Evolutionary conservation across 1,284 basidiomycete genomes (phyloP), one percentile per base, ranked within the genome.

Genomic region (Naganishia sp.): DNA sequence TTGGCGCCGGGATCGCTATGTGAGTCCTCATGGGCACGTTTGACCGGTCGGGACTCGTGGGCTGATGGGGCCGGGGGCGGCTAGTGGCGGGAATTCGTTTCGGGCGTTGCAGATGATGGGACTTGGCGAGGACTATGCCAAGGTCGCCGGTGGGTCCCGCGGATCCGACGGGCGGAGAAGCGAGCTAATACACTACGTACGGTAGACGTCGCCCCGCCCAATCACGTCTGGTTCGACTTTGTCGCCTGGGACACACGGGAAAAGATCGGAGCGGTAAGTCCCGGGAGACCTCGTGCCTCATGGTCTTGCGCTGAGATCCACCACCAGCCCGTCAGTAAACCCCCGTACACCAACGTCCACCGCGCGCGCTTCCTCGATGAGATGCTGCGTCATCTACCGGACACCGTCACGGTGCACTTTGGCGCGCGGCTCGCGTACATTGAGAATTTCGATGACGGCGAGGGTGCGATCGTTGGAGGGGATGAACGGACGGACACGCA

Each of bases 291-390:
- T 21, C 9, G 21, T 9, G 10, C 31, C 18, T 9, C 13, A 25
- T 55, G 2, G 6, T 17, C 11, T 39, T 39, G 35, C 13, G 13
- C 13, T 39, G 35, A 39, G 7, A 28, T 31, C 55, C 17, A 31
- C 18, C 5, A 11, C 4, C 17, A 65, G 63, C 56, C 65, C 35
- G 56, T 53, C 65, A 60, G 55, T 23, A 60, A 66, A 45, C 57
- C 56, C 6, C 57, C 65, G 5, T 57, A 57, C 50, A 60, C 65
- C 31, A 57, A 57, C 39, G 55, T 55, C 42, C 47, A 63, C 65
- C 84, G 84, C 51, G 83, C 83, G 15, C 77, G 75, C 0, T 83
- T 84, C 67, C 76, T 85, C 10, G 81, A 84, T 31, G 82, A 83
- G 1, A 73, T 86, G 25, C 74, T 82, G 5, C 77, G 78, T 6